Evolutionary conservation across 306 rosid species (phyloP).

Genomic region (Prunus salicina): DNA sequence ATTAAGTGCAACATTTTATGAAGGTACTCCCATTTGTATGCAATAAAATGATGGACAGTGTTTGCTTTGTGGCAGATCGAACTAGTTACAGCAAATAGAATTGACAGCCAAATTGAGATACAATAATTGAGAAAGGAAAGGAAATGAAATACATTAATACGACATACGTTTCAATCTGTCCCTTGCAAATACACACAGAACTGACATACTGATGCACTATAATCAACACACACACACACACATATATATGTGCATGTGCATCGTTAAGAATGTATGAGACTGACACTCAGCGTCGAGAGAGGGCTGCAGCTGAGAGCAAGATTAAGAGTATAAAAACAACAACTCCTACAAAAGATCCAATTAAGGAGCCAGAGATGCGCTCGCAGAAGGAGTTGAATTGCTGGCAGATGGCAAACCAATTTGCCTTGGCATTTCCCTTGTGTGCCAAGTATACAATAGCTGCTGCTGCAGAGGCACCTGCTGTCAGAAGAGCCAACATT

Average conservation of each 20-base stretch:
- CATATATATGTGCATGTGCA: neutral
- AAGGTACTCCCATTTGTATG: neutral
- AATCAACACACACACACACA: neutral
- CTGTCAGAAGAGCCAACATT: conserved; percentile 43
- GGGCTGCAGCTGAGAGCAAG: conserved; percentile 35
- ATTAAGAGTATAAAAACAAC: conserved; percentile 36
- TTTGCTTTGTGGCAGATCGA: neutral
- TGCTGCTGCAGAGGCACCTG: conserved; percentile 56
- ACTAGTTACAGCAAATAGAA: neutral
- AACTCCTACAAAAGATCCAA: conserved; percentile 56
- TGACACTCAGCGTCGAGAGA: conserved; percentile 34
- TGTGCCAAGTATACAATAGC: conserved; percentile 54
- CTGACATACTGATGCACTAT: neutral
- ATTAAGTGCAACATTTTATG: neutral
- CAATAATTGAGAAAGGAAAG: neutral
- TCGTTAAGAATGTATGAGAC: neutral
- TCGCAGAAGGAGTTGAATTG: conserved; percentile 65
- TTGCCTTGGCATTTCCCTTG: conserved; percentile 45
- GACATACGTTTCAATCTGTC: neutral
- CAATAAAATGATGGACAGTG: neutral
- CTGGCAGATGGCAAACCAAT: conserved; percentile 62
- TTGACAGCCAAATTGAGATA: neutral
- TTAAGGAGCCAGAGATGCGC: conserved; percentile 56
- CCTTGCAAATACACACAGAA: neutral
- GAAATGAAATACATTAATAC: neutral